phyloP scores from a whole-genome alignment of 2,329 filamentous ascomycete genomes.

The Ophiocordyceps camponoti-floridani region DNA sequence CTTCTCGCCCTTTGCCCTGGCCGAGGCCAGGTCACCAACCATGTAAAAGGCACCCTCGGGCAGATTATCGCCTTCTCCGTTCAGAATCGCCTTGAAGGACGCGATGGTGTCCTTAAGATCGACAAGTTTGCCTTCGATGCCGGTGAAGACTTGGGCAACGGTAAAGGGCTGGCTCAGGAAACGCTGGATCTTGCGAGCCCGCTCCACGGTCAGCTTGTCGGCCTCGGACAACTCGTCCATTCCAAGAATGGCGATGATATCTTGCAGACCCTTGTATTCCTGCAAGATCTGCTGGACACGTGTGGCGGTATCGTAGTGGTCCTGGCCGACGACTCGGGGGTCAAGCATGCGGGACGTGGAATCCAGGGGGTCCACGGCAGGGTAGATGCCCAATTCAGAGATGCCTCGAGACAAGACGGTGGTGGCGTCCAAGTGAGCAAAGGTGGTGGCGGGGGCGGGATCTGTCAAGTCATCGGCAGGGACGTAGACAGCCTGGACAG shows the following conservation, averaged over 20 bases:
- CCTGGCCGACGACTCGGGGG: conserved; percentile 93
- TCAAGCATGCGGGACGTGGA: conserved; percentile 99
- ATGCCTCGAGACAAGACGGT: conserved; percentile 99
- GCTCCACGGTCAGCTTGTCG: conserved; percentile 99
- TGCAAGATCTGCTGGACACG: conserved; percentile 98
- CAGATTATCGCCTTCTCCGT: conserved; percentile 86
- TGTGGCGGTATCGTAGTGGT: conserved; percentile 91
- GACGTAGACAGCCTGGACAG: conserved; percentile 99
- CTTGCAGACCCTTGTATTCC: conserved; percentile 99
- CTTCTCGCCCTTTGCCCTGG: conserved; percentile 96
- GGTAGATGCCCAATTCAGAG: conserved; percentile 99
- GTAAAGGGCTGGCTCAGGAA: conserved; percentile 99
- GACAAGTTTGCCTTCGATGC: conserved; percentile 91
- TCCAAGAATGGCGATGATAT: conserved; percentile 99
- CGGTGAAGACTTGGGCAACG: conserved; percentile 65
- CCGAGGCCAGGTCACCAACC: conserved; percentile 90
- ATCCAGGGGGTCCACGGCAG: conserved; percentile 97
- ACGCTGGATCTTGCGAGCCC: conserved; percentile 99
- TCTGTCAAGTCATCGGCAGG: conserved; percentile 99
- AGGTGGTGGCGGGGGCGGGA: conserved; percentile 96
- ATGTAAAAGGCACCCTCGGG: conserved; percentile 95
- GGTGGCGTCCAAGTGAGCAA: conserved; percentile 99
- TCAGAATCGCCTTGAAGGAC: conserved; percentile 94
- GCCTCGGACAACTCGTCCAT: conserved; percentile 99
- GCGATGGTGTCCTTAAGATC: conserved; percentile 96